Base-by-base conservation (phyloP, 2,329 filamentous ascomycete genomes). In the Trichoderma asperellum region DNA sequence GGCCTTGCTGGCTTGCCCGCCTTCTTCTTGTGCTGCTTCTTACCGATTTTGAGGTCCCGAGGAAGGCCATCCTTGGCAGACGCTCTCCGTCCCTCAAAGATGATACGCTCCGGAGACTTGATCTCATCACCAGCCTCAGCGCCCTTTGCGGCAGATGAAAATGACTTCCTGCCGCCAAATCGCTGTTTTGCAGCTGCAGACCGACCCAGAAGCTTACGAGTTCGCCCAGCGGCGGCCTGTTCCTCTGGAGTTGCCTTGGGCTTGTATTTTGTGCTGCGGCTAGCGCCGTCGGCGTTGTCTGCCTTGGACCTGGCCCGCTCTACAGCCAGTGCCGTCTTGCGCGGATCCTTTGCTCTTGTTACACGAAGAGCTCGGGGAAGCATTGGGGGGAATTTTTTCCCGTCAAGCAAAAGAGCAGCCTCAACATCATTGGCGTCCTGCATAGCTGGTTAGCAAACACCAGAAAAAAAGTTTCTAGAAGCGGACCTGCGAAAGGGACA, bases 381-480 rank as follows among this genome's bases (percentile, higher is more conserved):
- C 88, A 97, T 90, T 21, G 95, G 95, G 18, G 95, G 94, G 76
- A 94, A 98, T 75, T 92, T 96, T 84, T 98, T 97, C 71, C 89
- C 94, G 78, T 97, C 88, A 71, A 95, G 88, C 49, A 96, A 86
- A 14, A 99, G 86, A 1, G 96, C 96, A n/a, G 91, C 88, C 80
- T 99, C 96, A 57, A 99, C 95, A 56, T 91, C 85, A 75, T 96
- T 97, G 72, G 86, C 88, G 75, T 98, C 93, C 84, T 91, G 75
- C 12, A 55, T 21, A 21, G 27, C 18, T 29, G 47, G 68, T 68
- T 59, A 64, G 64, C 58, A 32, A 47, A 14, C 43, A 24, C 24
- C 24, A 24, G 3, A 24, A 40, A 8, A 59, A 24, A 18, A 1
- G 62, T 40, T 40, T 52, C 32, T 1, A 32, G 18, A 47, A 65